Evolutionary conservation across 768 basidiomycete species (phyloP).

Genomic region (Postia placenta): DNA sequence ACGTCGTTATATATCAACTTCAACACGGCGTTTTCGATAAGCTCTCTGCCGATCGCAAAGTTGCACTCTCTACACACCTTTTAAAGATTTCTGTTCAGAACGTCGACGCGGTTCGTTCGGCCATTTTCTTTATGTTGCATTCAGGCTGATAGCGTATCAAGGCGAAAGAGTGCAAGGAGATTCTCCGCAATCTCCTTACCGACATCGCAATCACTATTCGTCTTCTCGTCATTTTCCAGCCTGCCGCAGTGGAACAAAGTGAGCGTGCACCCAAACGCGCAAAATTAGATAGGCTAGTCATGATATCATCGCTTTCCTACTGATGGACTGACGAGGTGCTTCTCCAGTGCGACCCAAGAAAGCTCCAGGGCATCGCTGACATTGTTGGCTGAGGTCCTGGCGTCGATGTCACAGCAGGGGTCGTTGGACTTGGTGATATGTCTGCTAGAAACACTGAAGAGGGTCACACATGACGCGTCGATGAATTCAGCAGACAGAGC

Average conservation of each 20-base stretch:
- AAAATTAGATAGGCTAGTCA: slow-evolving; percentile 47
- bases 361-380: slow-evolving; percentile 34
- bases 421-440: slow-evolving; percentile 66
- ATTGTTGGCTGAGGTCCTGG: slow-evolving; percentile 65
- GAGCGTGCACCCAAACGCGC: slow-evolving; percentile 59
- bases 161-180: slow-evolving; percentile 29
- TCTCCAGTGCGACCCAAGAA: not conserved
- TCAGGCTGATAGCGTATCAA: slow-evolving; percentile 1
- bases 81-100: slow-evolving; percentile 45
- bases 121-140: not conserved
- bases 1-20: slow-evolving; percentile 27
- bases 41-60: slow-evolving; percentile 47
- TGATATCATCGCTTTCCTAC: not conserved
- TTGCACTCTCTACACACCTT: slow-evolving; percentile 50
- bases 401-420: slow-evolving; percentile 56
- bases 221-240: slow-evolving; percentile 46
- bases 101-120: slow-evolving; percentile 36
- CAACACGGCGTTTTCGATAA: slow-evolving; percentile 49
- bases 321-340: not conserved
- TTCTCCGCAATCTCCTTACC: slow-evolving; percentile 41
- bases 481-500: slow-evolving; percentile 56
- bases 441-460: slow-evolving; percentile 68
- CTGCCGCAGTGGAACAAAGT: slow-evolving; percentile 31
- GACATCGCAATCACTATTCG: slow-evolving; percentile 49
- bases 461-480: slow-evolving; percentile 51